Percentiles rank a stretch among this genome's conserved stretches.
Evolutionary conservation across 345 rosid species (phyloP).

Genomic region (Garcia nutans): DNA sequence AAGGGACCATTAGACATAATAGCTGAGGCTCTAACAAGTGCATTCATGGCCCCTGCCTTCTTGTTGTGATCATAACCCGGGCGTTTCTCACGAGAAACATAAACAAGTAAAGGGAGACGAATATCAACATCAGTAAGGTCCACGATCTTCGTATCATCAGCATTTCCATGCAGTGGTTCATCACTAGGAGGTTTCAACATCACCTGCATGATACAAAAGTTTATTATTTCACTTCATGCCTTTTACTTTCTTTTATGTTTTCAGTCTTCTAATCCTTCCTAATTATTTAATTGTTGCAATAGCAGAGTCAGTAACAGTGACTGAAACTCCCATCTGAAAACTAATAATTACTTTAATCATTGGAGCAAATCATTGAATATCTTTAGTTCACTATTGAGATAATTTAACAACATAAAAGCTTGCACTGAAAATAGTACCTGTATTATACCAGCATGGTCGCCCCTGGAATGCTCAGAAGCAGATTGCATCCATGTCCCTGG

Average conservation of each 20-base stretch:
- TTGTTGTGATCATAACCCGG: conserved; percentile 99
- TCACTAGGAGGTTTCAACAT: conserved; percentile 98
- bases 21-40: conserved; percentile 95
- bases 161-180: conserved; percentile 68
- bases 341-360: too few species aligned
- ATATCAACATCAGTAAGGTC: conserved; percentile 86
- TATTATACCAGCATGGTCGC: conserved; percentile 93
- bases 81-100: conserved; percentile 97
- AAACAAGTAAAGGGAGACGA: conserved; percentile 94
- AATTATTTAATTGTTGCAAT: not conserved
- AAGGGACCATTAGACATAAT: conserved; percentile 97
- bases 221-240: not conserved
- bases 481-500: conserved; percentile 92
- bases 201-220: conserved; percentile 50
- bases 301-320: not conserved
- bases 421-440: conserved; percentile 51
- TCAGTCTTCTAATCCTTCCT: not conserved
- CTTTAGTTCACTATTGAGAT: conserved; percentile 2
- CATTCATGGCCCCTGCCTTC: conserved; percentile 99
- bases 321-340: not conserved
- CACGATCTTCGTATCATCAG: conserved; percentile 58
- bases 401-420: conserved; percentile 4
- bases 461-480: conserved; percentile 65
- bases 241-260: not conserved
- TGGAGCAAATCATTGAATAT: too few species aligned